phyloP scores from a whole-genome alignment of 768 basidiomycete species.

The Exidia glandulosa region DNA sequence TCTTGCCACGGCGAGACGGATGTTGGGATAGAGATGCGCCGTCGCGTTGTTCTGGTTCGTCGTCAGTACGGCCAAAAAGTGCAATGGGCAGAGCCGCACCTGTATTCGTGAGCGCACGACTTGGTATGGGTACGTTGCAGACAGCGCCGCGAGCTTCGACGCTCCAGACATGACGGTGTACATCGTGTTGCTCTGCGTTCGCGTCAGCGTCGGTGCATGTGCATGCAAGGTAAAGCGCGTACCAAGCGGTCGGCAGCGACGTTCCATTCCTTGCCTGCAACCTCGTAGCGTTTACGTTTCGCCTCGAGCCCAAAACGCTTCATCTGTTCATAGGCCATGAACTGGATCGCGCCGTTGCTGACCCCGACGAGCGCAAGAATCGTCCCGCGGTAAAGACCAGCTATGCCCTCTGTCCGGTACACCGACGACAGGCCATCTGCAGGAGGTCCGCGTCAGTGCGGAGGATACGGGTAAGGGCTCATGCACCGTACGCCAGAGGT shows the following conservation, averaged over 20 bases:
- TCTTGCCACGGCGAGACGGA: conserved; percentile 64
- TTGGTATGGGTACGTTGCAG: conserved; percentile 92
- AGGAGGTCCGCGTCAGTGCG: neutral
- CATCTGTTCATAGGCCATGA: conserved; percentile 94
- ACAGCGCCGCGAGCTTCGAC: conserved; percentile 78
- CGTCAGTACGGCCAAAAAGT: conserved; percentile 1
- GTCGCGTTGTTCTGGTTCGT: conserved; percentile 51
- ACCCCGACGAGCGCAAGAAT: conserved; percentile 84
- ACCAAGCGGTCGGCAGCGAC: conserved; percentile 80
- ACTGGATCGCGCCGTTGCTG: conserved; percentile 89
- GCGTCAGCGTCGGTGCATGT: neutral
- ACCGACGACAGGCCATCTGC: conserved; percentile 67
- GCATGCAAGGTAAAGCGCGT: conserved; percentile 18
- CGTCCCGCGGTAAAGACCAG: conserved; percentile 82
- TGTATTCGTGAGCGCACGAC: conserved; percentile 91
- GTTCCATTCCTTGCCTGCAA: conserved; percentile 52
- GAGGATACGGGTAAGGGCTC: neutral
- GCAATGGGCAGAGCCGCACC: conserved; percentile 30
- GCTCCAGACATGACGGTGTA: conserved; percentile 89
- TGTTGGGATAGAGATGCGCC: conserved; percentile 63
- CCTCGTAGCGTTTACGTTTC: conserved; percentile 52
- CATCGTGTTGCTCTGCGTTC: conserved; percentile 69
- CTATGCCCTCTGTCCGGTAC: conserved; percentile 57
- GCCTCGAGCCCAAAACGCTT: conserved; percentile 80
- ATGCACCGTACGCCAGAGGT: conserved; percentile 50